Percentiles rank a stretch among this genome's conserved stretches.
These are phyloP conservation scores for Saccharum spontaneum DNA, from an alignment of 176 grass and related monocot genomes.

Conservation along the genomic window DNA sequence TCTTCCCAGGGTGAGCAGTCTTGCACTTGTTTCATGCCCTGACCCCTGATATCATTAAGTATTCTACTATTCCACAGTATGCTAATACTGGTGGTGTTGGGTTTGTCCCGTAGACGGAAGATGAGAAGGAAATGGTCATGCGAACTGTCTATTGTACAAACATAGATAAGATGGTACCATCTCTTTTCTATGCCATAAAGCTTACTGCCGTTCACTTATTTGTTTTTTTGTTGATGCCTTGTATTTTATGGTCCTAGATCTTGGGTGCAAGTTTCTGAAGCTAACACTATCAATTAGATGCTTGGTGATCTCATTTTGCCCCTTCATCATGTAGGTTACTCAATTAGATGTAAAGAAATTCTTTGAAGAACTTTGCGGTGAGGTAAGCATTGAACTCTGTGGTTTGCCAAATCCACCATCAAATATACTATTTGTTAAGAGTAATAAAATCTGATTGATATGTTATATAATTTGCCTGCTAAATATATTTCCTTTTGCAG, in stretches of 20 bases:
- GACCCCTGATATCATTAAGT: neutral
- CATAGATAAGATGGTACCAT: slow-evolving; percentile 90
- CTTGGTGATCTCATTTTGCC: slow-evolving; percentile 11
- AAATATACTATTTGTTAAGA: neutral
- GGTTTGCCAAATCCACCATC: neutral
- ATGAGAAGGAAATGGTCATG: slow-evolving; percentile 97
- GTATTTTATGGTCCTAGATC: slow-evolving; percentile 22
- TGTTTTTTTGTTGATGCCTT: neutral
- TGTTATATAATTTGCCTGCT: slow-evolving; percentile 5
- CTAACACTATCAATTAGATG: slow-evolving; percentile 17
- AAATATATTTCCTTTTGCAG: slow-evolving; percentile 48
- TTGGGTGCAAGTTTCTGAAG: neutral
- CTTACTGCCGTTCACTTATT: slow-evolving; percentile 4
- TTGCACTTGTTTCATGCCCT: slow-evolving; percentile 10
- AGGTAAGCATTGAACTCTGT: slow-evolving; percentile 50
- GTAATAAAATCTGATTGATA: neutral
- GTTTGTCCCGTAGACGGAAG: slow-evolving; percentile 53
- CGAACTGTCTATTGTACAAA: slow-evolving; percentile 98
- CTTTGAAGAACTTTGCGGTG: slow-evolving; percentile 83
- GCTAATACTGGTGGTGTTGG: slow-evolving; percentile 33
- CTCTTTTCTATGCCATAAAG: neutral
- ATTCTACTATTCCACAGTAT: slow-evolving; percentile 19
- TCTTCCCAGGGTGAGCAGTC: slow-evolving; percentile 68
- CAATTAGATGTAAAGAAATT: slow-evolving; percentile 85
- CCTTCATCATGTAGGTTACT: slow-evolving; percentile 54